A percentile compares a stretch with the other conserved stretches of the same genome.
Evolutionary conservation across 768 basidiomycete genomes (phyloP).

Genomic region (Candolleomyces aberdarensis): DNA sequence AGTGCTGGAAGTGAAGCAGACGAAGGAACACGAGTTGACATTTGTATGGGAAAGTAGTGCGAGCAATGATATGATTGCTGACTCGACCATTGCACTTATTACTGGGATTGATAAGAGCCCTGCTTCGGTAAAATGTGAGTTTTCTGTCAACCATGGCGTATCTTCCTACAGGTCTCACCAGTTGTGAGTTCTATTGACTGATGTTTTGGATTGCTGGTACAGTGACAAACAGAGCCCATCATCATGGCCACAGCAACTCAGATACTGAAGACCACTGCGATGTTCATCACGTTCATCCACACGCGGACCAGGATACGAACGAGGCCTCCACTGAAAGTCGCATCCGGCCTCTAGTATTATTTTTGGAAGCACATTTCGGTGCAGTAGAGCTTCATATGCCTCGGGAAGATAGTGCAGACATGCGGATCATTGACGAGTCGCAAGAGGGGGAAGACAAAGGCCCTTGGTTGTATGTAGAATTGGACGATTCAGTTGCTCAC

Average conservation of each 20-base stretch:
- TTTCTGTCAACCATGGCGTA: background rate
- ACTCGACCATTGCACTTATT: constrained; percentile 88
- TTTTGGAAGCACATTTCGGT: no score
- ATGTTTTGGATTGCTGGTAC: background rate
- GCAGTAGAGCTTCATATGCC: no score
- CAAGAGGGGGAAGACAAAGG: no score
- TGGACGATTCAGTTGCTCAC: no score
- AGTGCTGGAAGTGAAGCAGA: constrained; percentile 80
- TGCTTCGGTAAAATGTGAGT: constrained; percentile 91
- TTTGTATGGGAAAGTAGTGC: constrained; percentile 96
- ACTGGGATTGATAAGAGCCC: constrained; percentile 93
- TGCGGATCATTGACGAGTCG: no score
- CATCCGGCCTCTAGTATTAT: no score
- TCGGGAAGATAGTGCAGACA: no score
- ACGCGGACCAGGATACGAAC: constrained; percentile 45
- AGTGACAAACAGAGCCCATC: constrained; percentile 61
- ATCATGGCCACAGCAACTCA: constrained; percentile 33
- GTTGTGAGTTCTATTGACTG: background rate
- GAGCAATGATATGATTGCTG: constrained; percentile 98
- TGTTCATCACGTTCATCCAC: constrained; percentile 46
- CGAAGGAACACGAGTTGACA: constrained; percentile 73
- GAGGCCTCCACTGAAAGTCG: no score
- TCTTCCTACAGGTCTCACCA: background rate
- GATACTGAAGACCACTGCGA: constrained; percentile 31
- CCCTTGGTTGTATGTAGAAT: no score